Evolutionary conservation across 192 early-diverging fungal genomes (phyloP), one percentile per base, ranked within the genome.

Genomic region (Phycomyces blakesleeanus): DNA sequence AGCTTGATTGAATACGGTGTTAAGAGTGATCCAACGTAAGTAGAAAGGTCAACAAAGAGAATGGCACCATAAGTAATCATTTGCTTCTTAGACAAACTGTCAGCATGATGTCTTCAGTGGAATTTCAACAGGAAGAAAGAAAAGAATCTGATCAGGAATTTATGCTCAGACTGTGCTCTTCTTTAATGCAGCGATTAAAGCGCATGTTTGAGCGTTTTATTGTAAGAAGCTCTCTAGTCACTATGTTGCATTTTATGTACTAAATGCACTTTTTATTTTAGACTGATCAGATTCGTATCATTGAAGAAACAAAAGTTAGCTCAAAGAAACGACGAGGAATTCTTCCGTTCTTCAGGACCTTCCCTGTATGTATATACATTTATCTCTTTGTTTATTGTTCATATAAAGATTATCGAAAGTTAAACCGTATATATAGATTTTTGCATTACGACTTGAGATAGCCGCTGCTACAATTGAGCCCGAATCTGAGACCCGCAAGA

Each of bases 261-360:
- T 47, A 3, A 47, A 24, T 41, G 34, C 7, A 57, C 39, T 16
- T 9, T 22, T 15, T n/a, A 55, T 12, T 25, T 3, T 71, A 87
- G 85, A 87, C 89, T 15, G 93, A 97, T 29, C 96, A 98, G 74
- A 77, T 94, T 24, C 85, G 84, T 61, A 81, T 81, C 14, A 95
- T 98, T 57, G 95, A 98, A 44, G 93, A 94, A 20, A 94, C 92
- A 16, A 92, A 94, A 71, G 81, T 93, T 60, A 92, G 86, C 20
- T 84, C 87, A 34, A 91, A 91, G 61, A 93, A 91, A 73, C 83
- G 95, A 5, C 86, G 80, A 55, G 96, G 96, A 16, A 90, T 94
- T n/a, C 73, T 96, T n/a, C 81, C 89, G 0, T 94, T 92, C 71
- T 84, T 95, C 21, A 83, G 90, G 2, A 91, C 89, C 7, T 97